A percentile compares a stretch with the other conserved stretches of the same genome.
Evolutionary conservation across 257 asterid genomes (phyloP).

Genomic region (Ocimum tenuiflorum): DNA sequence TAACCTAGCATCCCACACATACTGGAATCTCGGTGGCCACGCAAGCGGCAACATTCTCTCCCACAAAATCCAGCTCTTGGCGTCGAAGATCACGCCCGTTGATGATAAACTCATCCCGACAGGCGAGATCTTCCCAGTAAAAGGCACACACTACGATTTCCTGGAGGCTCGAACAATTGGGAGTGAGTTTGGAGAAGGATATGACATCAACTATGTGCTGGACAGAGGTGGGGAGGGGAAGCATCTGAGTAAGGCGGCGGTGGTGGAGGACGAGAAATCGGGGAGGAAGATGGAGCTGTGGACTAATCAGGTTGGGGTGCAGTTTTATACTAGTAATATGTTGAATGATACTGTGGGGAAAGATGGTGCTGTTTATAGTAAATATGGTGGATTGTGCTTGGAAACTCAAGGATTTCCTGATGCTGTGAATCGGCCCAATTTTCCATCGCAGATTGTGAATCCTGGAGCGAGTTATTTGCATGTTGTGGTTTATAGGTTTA

Average conservation of each 20-base stretch:
- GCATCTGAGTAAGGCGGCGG: conserved; percentile 45
- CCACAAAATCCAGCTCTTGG: conserved; percentile 48
- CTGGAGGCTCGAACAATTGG: conserved; percentile 41
- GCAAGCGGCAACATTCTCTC: conserved; percentile 54
- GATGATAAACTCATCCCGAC: conserved; percentile 61
- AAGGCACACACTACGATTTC: conserved; percentile 57
- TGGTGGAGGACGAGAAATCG: conserved; percentile 35
- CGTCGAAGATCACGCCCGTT: conserved; percentile 56
- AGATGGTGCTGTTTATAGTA: conserved; percentile 42
- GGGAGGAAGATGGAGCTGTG: conserved; percentile 83
- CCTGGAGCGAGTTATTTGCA: conserved; percentile 52
- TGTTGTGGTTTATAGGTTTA: conserved; percentile 69
- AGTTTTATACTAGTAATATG: conserved; percentile 68
- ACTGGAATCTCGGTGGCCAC: conserved; percentile 86
- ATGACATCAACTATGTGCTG: conserved; percentile 70
- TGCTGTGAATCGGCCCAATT: conserved; percentile 64
- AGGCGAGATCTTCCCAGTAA: conserved; percentile 39
- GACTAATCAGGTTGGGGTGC: conserved; percentile 73
- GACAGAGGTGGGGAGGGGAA: conserved; percentile 19
- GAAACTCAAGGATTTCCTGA: conserved; percentile 92
- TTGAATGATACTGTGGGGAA: conserved; percentile 44
- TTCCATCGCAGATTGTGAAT: conserved; percentile 70
- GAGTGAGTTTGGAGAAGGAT: conserved; percentile 45
- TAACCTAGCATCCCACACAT: conserved; percentile 73
- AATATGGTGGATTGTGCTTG: conserved; percentile 51